These are phyloP conservation scores for Senna tora DNA, from an alignment of 306 rosid genomes.

Conservation along the genomic window DNA sequence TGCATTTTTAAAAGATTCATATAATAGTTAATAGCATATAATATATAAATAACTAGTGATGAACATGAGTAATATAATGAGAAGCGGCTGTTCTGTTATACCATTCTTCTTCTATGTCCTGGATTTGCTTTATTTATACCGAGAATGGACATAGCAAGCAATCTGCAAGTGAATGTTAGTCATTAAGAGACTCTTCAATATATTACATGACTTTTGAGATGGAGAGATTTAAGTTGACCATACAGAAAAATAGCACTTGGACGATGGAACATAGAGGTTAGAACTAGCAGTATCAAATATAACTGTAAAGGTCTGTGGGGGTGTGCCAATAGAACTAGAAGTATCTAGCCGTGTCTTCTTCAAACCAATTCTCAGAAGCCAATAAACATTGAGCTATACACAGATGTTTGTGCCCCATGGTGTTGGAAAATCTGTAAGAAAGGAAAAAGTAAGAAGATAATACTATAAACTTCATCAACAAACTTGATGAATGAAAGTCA, in stretches of 20 bases:
- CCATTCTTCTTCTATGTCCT: constrained; percentile 71
- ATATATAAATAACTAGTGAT: constrained; percentile 28
- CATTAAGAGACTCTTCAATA: too few relatives aligned
- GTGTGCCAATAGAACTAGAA: too few relatives aligned
- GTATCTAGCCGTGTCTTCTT: too few relatives aligned
- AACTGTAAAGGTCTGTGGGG: constrained; percentile 66
- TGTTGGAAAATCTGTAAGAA: too few relatives aligned
- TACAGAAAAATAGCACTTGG: constrained; percentile 80
- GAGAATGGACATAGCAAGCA: constrained; percentile 71
- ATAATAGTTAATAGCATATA: too few relatives aligned
- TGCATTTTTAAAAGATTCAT: constrained; percentile 43
- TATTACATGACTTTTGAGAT: too few relatives aligned
- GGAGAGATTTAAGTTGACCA: constrained; percentile 48
- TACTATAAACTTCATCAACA: too few relatives aligned
- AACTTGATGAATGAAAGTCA: too few relatives aligned
- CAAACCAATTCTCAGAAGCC: constrained; percentile 73
- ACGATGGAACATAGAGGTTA: constrained; percentile 87
- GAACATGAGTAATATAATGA: constrained; percentile 12
- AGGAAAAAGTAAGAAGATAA: too few relatives aligned
- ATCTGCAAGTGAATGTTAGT: constrained; percentile 47
- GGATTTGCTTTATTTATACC: constrained; percentile 71
- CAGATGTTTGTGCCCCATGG: too few relatives aligned
- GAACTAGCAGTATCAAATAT: constrained; percentile 87
- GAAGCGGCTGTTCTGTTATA: too few relatives aligned
- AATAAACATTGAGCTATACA: constrained; percentile 13